Evolutionary conservation across 2,329 filamentous ascomycete genomes (phyloP), one percentile per base, ranked within the genome.

Genomic region (Penicillium digitatum): DNA sequence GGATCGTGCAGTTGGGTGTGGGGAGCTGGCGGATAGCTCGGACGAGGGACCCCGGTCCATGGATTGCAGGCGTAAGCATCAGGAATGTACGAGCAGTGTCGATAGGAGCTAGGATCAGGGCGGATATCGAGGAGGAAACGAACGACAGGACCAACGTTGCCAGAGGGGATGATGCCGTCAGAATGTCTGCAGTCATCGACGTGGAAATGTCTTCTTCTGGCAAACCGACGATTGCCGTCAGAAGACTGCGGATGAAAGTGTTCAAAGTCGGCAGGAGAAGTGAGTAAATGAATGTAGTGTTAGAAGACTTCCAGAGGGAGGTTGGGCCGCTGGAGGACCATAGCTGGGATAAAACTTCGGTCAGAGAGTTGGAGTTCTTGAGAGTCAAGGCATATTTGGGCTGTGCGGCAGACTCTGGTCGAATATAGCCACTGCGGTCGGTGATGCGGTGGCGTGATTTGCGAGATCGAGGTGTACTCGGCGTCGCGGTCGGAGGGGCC

Each of bases 231-330:
- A 97, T 80, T 1, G 94, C 93, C 42, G 90, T 90, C n/a, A 97
- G 80, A 49, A 96, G 82, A 66, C 90, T 94, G 65, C 91, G 84
- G 10, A 92, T 89, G 86, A 95, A 99, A 64, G 90, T 92, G 71
- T 97, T 94, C 29, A 96, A 78, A 8, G 95, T 87, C 11, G 90
- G 90, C 59, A 92, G 84, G 18, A 97, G 80, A 44, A 96, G 84
- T 0, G 87, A 89, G 75, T 97, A 96, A 47, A 97, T 80, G 68
- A 97, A 99, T 1, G 91, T 95, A 14, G 89, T 85, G 70, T 97
- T 97, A 35, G 91, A 90, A 9, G 87, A 82, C 72, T 96, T 96
- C 92, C 93, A 99, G 5, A 96, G 86, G 5, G 94, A 94, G 81
- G 91, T 92, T 0, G 87, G 87, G 34, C 91, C 90, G 70, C 95